Evolutionary conservation across 192 early-diverging fungal species (phyloP).

Genomic region (Coemansia sp.): DNA sequence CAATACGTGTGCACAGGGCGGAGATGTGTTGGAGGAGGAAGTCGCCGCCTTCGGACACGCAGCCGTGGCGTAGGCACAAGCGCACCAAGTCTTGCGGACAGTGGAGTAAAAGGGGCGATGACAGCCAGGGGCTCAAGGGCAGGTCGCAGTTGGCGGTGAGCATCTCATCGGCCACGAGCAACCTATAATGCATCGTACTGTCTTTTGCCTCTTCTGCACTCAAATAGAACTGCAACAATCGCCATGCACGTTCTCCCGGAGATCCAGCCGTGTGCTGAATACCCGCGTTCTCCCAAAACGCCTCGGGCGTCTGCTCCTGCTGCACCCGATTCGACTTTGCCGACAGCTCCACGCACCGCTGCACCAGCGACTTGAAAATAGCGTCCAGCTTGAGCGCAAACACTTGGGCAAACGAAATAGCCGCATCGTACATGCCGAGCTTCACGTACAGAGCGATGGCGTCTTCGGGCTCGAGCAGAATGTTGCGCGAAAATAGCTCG

Average conservation of each 20-base stretch:
- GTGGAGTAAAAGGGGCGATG: slow-evolving; percentile 23
- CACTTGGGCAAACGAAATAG: slow-evolving; percentile 27
- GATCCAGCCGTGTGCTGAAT: slow-evolving; percentile 20
- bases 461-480: slow-evolving; percentile 47
- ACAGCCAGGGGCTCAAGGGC: slow-evolving; percentile 44
- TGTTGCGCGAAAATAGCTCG: slow-evolving; percentile 42
- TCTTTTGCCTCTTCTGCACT: slow-evolving; percentile 18
- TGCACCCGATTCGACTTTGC: slow-evolving; percentile 2
- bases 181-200: slow-evolving; percentile 12
- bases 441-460: slow-evolving; percentile 39
- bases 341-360: slow-evolving; percentile 36
- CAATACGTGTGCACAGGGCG: slow-evolving; percentile 13
- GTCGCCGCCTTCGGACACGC: slow-evolving; percentile 38
- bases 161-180: slow-evolving; percentile 37
- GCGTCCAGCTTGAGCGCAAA: slow-evolving; percentile 32
- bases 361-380: slow-evolving; percentile 30
- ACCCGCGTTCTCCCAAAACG: slow-evolving; percentile 34
- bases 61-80: slow-evolving; percentile 38
- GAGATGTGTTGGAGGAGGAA: slow-evolving; percentile 49
- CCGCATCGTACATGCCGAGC: slow-evolving; percentile 50
- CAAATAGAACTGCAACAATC: slow-evolving; percentile 42
- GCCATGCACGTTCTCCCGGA: slow-evolving; percentile 42
- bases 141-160: slow-evolving; percentile 28
- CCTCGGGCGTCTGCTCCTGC: slow-evolving; percentile 29
- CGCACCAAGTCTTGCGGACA: slow-evolving; percentile 54